Conservation (phyloP, 345 rosid genomes). For the Camelina sativa region DNA sequence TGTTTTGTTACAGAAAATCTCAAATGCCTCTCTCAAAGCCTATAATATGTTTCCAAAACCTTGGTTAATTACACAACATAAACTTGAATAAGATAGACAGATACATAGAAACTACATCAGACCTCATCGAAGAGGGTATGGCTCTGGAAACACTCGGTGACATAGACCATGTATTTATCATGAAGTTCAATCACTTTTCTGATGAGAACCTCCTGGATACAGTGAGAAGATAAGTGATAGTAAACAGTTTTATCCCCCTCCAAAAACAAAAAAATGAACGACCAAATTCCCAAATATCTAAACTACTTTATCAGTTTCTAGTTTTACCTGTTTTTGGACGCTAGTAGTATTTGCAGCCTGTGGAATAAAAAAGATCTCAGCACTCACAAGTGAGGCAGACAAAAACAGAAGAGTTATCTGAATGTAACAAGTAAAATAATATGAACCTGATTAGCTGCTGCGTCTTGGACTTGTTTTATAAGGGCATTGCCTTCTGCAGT, state of each 20-base stretch:
- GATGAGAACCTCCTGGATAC: slow-evolving; percentile 69
- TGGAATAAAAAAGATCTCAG: slow-evolving; percentile 17
- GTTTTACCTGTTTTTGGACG: slow-evolving; percentile 78
- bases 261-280: slow-evolving; percentile 1
- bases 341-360: slow-evolving; percentile 70
- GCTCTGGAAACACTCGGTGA: slow-evolving; percentile 73
- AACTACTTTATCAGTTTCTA: background rate
- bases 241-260: background rate
- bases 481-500: slow-evolving; percentile 82
- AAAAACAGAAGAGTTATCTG: background rate
- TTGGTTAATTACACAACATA: slow-evolving; percentile 8
- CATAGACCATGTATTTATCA: slow-evolving; percentile 81
- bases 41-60: slow-evolving; percentile 18
- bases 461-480: slow-evolving; percentile 93
- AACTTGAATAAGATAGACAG: slow-evolving; percentile 31
- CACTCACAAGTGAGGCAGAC: background rate
- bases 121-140: slow-evolving; percentile 83
- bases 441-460: slow-evolving; percentile 72
- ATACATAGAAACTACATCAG: background rate
- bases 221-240: too few relatives aligned
- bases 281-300: background rate
- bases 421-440: background rate
- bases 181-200: slow-evolving; percentile 84
- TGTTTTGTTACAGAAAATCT: slow-evolving; percentile 51
- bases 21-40: slow-evolving; percentile 52